Evolutionary conservation across 116 monocot genomes (phyloP).

Genomic region (Phalaenopsis hybrid): DNA sequence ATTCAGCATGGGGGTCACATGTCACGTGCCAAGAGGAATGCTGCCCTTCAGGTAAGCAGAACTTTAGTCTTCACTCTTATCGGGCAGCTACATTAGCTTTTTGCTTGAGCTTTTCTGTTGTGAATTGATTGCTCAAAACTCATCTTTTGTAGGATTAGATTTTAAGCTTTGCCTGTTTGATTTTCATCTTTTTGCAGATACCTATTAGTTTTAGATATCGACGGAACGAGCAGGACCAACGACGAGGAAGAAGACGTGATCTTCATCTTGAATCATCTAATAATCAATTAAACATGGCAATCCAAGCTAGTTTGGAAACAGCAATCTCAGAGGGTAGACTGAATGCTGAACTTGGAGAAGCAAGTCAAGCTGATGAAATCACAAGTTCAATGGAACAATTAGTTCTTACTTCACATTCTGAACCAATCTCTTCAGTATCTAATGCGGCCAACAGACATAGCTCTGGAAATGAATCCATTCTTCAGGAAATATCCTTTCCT

Average conservation of each 20-base stretch:
- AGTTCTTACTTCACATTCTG: conserved; percentile 21
- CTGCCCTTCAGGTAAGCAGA: conserved; percentile 75
- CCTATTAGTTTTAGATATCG: conserved; percentile 87
- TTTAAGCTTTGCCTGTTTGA: not conserved
- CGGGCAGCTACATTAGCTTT: too few species aligned
- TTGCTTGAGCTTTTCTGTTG: not conserved
- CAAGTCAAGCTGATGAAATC: conserved; percentile 22
- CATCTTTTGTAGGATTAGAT: too few species aligned
- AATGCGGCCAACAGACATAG: conserved; percentile 14
- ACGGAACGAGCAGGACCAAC: conserved; percentile 51
- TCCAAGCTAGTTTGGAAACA: conserved; percentile 56
- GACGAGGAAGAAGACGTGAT: conserved; percentile 70
- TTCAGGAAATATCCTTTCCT: conserved; percentile 71
- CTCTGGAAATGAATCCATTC: conserved; percentile 19
- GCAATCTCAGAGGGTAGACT: conserved; percentile 23
- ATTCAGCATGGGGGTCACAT: conserved; percentile 88
- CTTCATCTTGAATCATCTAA: conserved; percentile 35
- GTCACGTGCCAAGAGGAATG: conserved; percentile 93
- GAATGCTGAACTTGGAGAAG: conserved; percentile 14
- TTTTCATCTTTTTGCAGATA: conserved; percentile 36
- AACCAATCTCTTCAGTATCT: conserved; percentile 6
- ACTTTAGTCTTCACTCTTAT: not conserved
- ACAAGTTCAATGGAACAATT: conserved; percentile 27
- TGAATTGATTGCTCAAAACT: not conserved
- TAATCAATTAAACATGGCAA: conserved; percentile 33